These are phyloP conservation scores for Lactarius deliciosus DNA, from an alignment of 768 basidiomycete genomes.

Conservation along the genomic window DNA sequence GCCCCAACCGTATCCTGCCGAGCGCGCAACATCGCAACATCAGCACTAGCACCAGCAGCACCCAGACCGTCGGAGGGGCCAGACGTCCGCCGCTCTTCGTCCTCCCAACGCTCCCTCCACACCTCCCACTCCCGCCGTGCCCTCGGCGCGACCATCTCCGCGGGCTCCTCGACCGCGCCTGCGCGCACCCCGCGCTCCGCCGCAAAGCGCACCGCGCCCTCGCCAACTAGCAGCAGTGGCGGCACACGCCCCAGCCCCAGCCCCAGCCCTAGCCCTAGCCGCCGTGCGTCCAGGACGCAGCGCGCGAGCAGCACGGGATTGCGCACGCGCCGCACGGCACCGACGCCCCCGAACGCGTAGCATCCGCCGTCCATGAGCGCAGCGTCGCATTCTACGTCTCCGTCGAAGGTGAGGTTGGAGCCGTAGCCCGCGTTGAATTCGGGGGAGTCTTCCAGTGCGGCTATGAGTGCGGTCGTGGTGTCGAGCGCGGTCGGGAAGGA, in stretches of 20 bases:
- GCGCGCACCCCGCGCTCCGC: slow-evolving; percentile 32
- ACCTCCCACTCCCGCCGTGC: slow-evolving; percentile 55
- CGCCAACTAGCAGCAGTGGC: slow-evolving; percentile 62
- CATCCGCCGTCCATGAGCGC: slow-evolving; percentile 56
- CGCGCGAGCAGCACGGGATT: slow-evolving; percentile 69
- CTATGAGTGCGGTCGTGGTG: neutral
- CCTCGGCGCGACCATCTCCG: slow-evolving; percentile 49
- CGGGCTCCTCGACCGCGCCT: slow-evolving; percentile 31
- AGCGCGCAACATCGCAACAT: slow-evolving; percentile 26
- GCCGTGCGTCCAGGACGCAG: slow-evolving; percentile 53
- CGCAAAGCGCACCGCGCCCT: slow-evolving; percentile 63
- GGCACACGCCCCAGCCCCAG: slow-evolving; percentile 63
- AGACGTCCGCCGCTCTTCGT: neutral
- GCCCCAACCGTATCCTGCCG: slow-evolving; percentile 82
- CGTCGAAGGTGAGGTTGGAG: slow-evolving; percentile 74
- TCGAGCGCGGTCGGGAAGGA: slow-evolving; percentile 19
- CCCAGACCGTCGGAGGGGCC: neutral
- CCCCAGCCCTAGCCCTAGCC: slow-evolving; percentile 30
- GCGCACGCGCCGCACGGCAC: slow-evolving; percentile 61
- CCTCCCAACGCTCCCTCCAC: slow-evolving; percentile 54
- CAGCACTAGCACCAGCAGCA: neutral
- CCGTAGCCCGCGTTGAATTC: slow-evolving; percentile 53
- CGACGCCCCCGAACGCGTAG: slow-evolving; percentile 65
- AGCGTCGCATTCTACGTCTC: slow-evolving; percentile 81
- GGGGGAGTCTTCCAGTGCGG: slow-evolving; percentile 9